These are phyloP conservation scores for Solanum tarapatanum DNA, from an alignment of 257 asterid species.

Conservation along the genomic window DNA sequence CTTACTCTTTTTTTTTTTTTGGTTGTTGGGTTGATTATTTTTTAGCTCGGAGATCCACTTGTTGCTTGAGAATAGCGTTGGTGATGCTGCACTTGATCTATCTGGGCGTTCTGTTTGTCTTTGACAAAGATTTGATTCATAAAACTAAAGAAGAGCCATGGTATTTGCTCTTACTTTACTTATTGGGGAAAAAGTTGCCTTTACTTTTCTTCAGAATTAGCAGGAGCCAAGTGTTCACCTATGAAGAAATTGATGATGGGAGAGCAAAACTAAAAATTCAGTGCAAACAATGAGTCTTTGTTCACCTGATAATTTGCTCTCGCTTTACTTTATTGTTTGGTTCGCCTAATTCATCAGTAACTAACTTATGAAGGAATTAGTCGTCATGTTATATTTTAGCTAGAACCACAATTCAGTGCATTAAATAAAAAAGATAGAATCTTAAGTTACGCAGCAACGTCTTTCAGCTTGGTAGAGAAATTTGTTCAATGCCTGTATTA, in stretches of 20 bases:
- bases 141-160: constrained; percentile 58
- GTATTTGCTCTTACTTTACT: constrained; percentile 19
- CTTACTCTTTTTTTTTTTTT: not conserved
- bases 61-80: constrained; percentile 56
- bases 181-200: not conserved
- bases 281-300: not conserved
- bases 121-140: constrained; percentile 58
- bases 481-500: not conserved
- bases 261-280: not conserved
- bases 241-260: not conserved
- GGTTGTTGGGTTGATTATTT: not conserved
- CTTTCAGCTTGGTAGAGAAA: not conserved
- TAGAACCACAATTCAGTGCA: not conserved
- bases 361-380: not conserved
- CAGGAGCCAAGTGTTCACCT: not conserved
- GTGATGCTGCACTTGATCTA: constrained; percentile 73
- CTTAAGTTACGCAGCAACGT: not conserved
- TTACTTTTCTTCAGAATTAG: not conserved
- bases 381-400: not conserved
- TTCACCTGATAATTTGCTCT: not conserved
- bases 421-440: not conserved
- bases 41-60: constrained; percentile 73
- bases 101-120: constrained; percentile 42
- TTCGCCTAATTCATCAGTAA: not conserved
- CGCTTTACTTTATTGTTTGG: not conserved